Evolutionary conservation across 225 moss, liverwort and hornwort genomes (phyloP), one percentile per base, ranked within the genome.

Genomic region (Pseudisothecium myosuroides): DNA sequence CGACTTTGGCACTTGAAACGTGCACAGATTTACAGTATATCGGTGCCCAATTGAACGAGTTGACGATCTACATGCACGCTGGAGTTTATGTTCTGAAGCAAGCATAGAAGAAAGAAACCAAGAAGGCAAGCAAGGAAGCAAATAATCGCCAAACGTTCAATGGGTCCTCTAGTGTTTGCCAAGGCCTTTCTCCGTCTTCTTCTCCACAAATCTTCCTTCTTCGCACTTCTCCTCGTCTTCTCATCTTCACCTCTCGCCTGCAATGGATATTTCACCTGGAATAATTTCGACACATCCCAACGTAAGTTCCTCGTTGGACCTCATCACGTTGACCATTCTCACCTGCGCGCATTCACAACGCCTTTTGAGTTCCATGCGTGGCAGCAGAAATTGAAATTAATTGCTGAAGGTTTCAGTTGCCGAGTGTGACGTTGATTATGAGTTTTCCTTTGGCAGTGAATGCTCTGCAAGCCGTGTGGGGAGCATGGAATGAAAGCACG

Each of bases 241-340:
- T 86, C 86, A 17, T 36, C 75, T 50, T 37, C 50, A 50, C 76
- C 86, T 21, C 27, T 76, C 62, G 13, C 72, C 50, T 74, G 74
- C 60, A 50, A 11, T 62, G 83, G 24, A 17, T 0, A 43, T 31
- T 12, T 8, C 0, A 8, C 6, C 15, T 34, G 34, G 82, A 0
- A 21, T 4, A 0, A 11, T 10, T 82, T 2, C 49, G 4, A 49
- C 1, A 7, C 0, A 9, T 2, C 0, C 49, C 82, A 83, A 4
- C 66, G 85, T 85, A 85, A 85, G 85, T 75, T 47, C 45, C 36
- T 43, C 34, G 22, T 47, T n/a, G 50, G n/a, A 21, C n/a, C 76
- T 52, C 63, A 39, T n/a, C 36, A 41, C 61, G 76, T 76, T 62
- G 52, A 37, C 6, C 50, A 54, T n/a, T 67, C 63, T 16, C 19